phyloP scores from a whole-genome alignment of 495 filamentous ascomycete species.

The Annulohypoxylon moriforme region DNA sequence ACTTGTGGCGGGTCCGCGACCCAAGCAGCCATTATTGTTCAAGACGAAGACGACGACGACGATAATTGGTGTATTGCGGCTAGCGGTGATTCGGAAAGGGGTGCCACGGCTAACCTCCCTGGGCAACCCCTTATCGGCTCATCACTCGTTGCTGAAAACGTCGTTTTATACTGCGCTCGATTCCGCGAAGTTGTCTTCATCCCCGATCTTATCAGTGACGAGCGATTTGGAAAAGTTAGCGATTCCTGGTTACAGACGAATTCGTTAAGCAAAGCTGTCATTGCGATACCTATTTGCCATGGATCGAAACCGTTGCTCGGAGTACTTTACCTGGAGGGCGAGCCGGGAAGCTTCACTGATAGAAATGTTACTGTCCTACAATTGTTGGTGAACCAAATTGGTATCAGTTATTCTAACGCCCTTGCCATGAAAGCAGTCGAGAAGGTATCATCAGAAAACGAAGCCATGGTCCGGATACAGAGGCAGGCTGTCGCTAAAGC shows the following conservation, averaged over 20 bases:
- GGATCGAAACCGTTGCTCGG: conserved; percentile 79
- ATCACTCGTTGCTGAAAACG: conserved; percentile 74
- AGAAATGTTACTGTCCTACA: conserved; percentile 86
- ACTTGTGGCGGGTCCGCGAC: conserved; percentile 83
- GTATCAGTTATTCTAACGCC: conserved; percentile 89
- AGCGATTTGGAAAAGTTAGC: conserved; percentile 84
- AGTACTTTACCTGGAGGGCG: conserved; percentile 86
- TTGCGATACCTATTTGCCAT: conserved; percentile 86
- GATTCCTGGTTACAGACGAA: conserved; percentile 76
- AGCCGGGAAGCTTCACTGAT: conserved; percentile 87
- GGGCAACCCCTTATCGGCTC: conserved; percentile 74
- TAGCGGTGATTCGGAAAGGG: conserved; percentile 74
- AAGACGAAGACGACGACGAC: conserved; percentile 70
- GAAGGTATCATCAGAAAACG: conserved; percentile 82
- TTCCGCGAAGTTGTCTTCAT: conserved; percentile 87
- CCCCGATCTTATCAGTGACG: conserved; percentile 83
- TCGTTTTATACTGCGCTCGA: conserved; percentile 83
- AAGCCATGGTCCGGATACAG: conserved; percentile 88
- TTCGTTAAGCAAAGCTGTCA: conserved; percentile 78
- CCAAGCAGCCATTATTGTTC: conserved; percentile 79
- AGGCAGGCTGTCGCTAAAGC: conserved; percentile 84
- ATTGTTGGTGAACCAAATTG: conserved; percentile 88
- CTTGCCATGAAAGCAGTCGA: conserved; percentile 83
- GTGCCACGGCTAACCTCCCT: conserved; percentile 69
- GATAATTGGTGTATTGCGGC: conserved; percentile 78